Conservation (phyloP, 345 rosid genomes). For the Brassica nigra region DNA sequence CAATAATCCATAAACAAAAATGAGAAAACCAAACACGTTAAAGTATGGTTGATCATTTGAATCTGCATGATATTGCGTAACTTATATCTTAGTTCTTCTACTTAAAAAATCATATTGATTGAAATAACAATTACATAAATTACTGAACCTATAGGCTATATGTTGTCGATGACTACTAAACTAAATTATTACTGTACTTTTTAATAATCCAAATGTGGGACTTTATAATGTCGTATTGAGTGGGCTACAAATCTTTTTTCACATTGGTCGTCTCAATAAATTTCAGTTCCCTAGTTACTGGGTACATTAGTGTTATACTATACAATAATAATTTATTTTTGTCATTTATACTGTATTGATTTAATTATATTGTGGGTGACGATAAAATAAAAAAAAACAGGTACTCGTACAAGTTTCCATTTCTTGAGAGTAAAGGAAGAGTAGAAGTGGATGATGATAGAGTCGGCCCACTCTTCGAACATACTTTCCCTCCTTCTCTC, state of each 20-base stretch:
- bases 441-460: not conserved
- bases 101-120: not conserved
- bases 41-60: not conserved
- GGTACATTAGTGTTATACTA: not conserved
- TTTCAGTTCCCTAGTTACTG: not conserved
- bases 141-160: not conserved
- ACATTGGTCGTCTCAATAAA: not conserved
- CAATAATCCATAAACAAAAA: not conserved
- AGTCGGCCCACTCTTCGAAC: not conserved
- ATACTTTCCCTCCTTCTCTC: not conserved
- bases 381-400: not conserved
- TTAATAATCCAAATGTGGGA: not conserved
- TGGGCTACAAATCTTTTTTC: not conserved
- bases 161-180: not conserved
- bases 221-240: not conserved
- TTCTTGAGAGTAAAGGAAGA: conserved; percentile 2
- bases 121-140: not conserved
- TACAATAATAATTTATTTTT: not conserved
- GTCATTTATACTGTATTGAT: not conserved
- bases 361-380: not conserved
- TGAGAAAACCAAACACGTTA: not conserved
- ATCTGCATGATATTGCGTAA: conserved; percentile 26
- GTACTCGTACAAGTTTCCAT: not conserved
- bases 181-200: not conserved
- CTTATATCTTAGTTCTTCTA: not conserved